phyloP scores from a whole-genome alignment of 306 rosid genomes.

The Benincasa hispida region DNA sequence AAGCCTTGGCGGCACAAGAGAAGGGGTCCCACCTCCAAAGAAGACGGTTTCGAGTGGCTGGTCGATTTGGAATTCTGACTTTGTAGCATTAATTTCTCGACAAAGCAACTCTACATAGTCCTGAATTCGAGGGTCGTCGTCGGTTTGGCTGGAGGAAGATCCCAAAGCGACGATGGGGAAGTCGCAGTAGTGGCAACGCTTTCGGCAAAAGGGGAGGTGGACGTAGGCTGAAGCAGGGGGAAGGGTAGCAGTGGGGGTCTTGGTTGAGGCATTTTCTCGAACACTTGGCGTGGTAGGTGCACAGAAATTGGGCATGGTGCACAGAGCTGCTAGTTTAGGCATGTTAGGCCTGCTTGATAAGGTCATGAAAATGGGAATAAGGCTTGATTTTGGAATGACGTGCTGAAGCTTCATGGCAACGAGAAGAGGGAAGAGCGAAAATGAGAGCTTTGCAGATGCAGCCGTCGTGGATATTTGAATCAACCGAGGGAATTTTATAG shows the following conservation, averaged over 20 bases:
- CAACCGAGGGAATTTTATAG: neutral
- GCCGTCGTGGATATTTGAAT: neutral
- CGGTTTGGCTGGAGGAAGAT: slow-evolving; percentile 30
- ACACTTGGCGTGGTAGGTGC: slow-evolving; percentile 31
- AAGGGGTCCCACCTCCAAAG: slow-evolving; percentile 91
- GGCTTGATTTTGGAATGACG: slow-evolving; percentile 40
- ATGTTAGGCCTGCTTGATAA: slow-evolving; percentile 29
- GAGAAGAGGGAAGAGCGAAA: too few relatives aligned
- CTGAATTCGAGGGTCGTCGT: slow-evolving; percentile 58
- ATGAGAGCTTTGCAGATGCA: neutral
- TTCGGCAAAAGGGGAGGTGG: slow-evolving; percentile 94
- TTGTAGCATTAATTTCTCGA: slow-evolving; percentile 67
- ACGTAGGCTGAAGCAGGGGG: slow-evolving; percentile 68
- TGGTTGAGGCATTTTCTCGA: slow-evolving; percentile 52
- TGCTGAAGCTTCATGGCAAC: neutral
- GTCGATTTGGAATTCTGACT: slow-evolving; percentile 7
- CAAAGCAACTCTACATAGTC: slow-evolving; percentile 54
- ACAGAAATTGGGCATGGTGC: slow-evolving; percentile 4
- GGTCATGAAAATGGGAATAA: slow-evolving; percentile 39
- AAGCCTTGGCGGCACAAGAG: slow-evolving; percentile 71
- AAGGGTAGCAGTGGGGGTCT: neutral
- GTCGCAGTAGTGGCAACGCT: slow-evolving; percentile 95
- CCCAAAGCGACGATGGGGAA: slow-evolving; percentile 92
- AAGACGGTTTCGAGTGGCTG: slow-evolving; percentile 65
- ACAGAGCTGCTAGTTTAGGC: neutral